phyloP scores from a whole-genome alignment of 2,329 filamentous ascomycete genomes.

The Neoascochyta sp. region DNA sequence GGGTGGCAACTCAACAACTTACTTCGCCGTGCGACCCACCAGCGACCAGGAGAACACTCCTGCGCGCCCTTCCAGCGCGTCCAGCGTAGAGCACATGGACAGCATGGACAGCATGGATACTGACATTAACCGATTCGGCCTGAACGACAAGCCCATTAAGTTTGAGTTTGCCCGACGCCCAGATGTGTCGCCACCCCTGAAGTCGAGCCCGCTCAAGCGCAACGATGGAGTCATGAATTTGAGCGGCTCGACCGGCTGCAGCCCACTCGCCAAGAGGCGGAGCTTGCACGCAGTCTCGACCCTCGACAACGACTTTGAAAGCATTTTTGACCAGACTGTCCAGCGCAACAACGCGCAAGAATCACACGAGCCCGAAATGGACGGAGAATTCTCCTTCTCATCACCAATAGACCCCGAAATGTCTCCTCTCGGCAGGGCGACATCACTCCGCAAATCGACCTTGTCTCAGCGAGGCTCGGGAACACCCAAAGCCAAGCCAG shows the following conservation, averaged over 20 bases:
- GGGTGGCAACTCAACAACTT: conserved; percentile 63
- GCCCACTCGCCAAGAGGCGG: conserved; percentile 84
- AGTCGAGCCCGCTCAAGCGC: conserved; percentile 83
- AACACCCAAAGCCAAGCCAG: conserved; percentile 38
- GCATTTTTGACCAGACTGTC: conserved; percentile 65
- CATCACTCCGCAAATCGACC: conserved; percentile 80
- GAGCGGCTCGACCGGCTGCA: conserved; percentile 73
- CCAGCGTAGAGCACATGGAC: conserved; percentile 11
- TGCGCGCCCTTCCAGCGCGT: conserved; percentile 29
- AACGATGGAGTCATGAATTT: conserved; percentile 87
- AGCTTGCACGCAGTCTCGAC: conserved; percentile 73
- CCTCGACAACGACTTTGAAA: conserved; percentile 60
- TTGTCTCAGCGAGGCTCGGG: conserved; percentile 70
- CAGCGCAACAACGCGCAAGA: conserved; percentile 5
- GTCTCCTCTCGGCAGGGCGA: conserved; percentile 49
- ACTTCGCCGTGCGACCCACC: conserved; percentile 48
- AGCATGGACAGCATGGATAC: conserved; percentile 27
- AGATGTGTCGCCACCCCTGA: conserved; percentile 40
- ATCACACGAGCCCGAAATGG: conserved; percentile 13
- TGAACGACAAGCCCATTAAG: conserved; percentile 46
- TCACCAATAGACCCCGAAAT: conserved; percentile 30
- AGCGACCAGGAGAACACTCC: conserved; percentile 48
- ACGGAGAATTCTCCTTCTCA: conserved; percentile 35
- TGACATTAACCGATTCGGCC: conserved; percentile 40
- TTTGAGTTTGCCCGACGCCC: conserved; percentile 43